A percentile compares a stretch with the other conserved stretches of the same genome.
Evolutionary conservation across 2,329 filamentous ascomycete genomes (phyloP).

Genomic region (Alternaria solani): DNA sequence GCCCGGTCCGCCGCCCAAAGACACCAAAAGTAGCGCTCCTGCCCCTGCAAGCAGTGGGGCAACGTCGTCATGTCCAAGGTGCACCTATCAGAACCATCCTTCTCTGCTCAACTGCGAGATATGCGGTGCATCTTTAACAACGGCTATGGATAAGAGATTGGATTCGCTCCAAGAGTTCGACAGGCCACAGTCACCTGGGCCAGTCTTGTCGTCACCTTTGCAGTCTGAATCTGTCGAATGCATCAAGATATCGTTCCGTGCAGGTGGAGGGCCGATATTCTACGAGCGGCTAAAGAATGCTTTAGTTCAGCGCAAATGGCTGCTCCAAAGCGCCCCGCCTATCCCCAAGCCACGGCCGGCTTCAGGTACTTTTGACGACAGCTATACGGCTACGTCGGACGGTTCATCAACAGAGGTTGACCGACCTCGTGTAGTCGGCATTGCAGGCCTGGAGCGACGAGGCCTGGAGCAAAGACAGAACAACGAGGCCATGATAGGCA

Average conservation of each 20-base stretch:
- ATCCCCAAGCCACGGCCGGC: slow-evolving; percentile 70
- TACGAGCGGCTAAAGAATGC: slow-evolving; percentile 87
- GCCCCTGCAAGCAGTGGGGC: slow-evolving; percentile 19
- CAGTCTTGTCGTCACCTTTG: slow-evolving; percentile 61
- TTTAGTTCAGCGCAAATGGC: slow-evolving; percentile 93
- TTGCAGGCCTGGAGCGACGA: slow-evolving; percentile 88
- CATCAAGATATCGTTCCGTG: slow-evolving; percentile 91
- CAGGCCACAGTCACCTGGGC: slow-evolving; percentile 80
- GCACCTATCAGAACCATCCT: slow-evolving; percentile 93
- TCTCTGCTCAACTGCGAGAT: slow-evolving; percentile 88
- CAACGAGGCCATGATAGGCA: slow-evolving; percentile 91
- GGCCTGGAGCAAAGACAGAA: slow-evolving; percentile 86
- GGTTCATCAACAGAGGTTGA: slow-evolving; percentile 31
- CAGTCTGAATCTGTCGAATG: slow-evolving; percentile 72
- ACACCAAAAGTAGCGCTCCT: slow-evolving; percentile 48
- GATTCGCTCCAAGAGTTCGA: slow-evolving; percentile 47
- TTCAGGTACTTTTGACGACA: slow-evolving; percentile 44
- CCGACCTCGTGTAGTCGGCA: slow-evolving; percentile 74
- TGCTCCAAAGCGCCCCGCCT: slow-evolving; percentile 87
- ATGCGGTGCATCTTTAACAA: slow-evolving; percentile 78
- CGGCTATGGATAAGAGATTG: slow-evolving; percentile 56
- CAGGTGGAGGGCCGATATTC: slow-evolving; percentile 88
- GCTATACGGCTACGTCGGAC: slow-evolving; percentile 31
- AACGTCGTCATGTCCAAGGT: slow-evolving; percentile 72
- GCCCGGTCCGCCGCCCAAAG: slow-evolving; percentile 40